Conservation (phyloP, 2,329 filamentous ascomycete species). For the Ophiocordyceps camponoti-leonardi region DNA sequence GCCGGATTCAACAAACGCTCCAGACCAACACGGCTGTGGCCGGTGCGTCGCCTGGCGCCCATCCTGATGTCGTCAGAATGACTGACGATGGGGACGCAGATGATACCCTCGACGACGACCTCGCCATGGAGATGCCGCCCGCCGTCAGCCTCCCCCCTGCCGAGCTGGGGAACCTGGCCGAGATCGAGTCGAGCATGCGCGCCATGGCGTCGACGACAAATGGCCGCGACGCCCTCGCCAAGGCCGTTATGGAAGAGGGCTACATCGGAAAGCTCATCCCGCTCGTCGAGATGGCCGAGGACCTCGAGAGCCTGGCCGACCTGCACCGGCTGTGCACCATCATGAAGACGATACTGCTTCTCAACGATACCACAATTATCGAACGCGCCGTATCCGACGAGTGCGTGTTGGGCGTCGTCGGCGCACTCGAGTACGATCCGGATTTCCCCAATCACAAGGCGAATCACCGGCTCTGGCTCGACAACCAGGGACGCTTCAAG, state of each 20-base stretch:
- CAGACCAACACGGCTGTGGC: conserved; percentile 19
- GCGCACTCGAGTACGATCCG: conserved; percentile 91
- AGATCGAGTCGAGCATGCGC: conserved; percentile 75
- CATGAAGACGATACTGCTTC: conserved; percentile 86
- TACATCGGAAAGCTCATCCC: conserved; percentile 80
- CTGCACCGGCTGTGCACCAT: conserved; percentile 91
- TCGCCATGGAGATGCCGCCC: conserved; percentile 54
- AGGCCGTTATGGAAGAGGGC: conserved; percentile 69
- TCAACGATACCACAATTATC: conserved; percentile 91
- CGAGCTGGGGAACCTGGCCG: conserved; percentile 63
- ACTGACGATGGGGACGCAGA: conserved; percentile 30
- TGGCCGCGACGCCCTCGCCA: conserved; percentile 73
- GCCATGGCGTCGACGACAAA: conserved; percentile 54
- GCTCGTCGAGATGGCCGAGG: conserved; percentile 75
- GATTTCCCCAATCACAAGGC: conserved; percentile 97
- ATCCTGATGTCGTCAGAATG: background rate
- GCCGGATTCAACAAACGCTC: conserved; percentile 64
- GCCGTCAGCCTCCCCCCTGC: conserved; percentile 61
- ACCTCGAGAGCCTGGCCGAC: conserved; percentile 72
- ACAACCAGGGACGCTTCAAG: conserved; percentile 79
- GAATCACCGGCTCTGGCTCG: conserved; percentile 86
- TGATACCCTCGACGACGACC: conserved; percentile 76
- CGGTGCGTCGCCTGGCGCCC: background rate
- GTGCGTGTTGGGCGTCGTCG: conserved; percentile 79
- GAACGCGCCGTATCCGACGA: conserved; percentile 85